Evolutionary conservation across 208 protist species (phyloP).

Genomic region (Leishmania major): DNA sequence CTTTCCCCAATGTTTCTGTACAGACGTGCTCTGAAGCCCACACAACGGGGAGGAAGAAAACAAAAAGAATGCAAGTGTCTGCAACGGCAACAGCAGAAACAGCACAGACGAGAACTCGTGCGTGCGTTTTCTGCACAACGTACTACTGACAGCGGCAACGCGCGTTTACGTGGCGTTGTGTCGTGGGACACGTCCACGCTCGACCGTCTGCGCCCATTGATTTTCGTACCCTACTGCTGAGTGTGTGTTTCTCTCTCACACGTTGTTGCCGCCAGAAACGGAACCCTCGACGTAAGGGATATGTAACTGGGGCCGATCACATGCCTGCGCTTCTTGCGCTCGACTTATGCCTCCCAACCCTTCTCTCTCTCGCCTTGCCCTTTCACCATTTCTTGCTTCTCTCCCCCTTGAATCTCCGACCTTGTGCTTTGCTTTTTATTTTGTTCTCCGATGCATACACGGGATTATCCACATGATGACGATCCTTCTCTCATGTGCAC

Average conservation of each 20-base stretch:
- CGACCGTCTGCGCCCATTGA: background rate
- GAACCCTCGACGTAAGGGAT: too few relatives aligned
- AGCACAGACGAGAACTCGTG: background rate
- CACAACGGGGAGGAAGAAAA: background rate
- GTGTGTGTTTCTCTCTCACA: background rate
- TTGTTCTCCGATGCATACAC: slow-evolving; percentile 9
- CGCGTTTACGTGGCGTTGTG: background rate
- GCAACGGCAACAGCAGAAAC: background rate
- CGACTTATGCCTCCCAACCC: background rate
- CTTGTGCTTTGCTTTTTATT: slow-evolving; percentile 7
- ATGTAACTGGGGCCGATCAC: background rate
- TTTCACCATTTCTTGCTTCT: background rate
- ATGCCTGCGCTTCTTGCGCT: background rate
- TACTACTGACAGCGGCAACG: background rate
- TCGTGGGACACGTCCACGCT: background rate
- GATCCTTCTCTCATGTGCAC: background rate
- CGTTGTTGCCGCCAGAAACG: background rate
- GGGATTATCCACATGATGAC: background rate
- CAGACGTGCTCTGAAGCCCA: background rate
- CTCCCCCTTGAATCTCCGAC: background rate
- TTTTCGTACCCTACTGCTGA: background rate
- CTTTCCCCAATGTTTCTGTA: background rate
- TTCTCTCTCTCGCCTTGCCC: background rate
- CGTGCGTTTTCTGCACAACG: background rate
- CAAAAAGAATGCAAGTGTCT: background rate